These are phyloP conservation scores for Moelleriella libera DNA, from an alignment of 2,329 filamentous ascomycete genomes.

Conservation along the genomic window DNA sequence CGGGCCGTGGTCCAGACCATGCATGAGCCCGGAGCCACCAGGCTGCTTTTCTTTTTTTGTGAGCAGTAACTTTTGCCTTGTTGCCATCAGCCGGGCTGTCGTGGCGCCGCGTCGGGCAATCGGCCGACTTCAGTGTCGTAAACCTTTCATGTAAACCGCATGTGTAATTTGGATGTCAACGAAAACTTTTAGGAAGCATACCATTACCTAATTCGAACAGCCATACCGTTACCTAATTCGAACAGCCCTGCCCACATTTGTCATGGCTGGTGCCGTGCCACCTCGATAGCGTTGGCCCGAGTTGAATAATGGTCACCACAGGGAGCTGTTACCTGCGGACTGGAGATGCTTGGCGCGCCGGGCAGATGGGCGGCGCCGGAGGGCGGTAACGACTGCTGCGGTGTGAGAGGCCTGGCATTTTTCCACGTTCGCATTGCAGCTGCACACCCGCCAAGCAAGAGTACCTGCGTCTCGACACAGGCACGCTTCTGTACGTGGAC, in stretches of 20 bases:
- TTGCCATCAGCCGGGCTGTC: not conserved
- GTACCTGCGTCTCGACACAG: not conserved
- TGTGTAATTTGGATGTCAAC: not conserved
- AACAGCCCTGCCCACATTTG: no score
- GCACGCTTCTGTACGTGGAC: no score
- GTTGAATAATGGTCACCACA: not conserved
- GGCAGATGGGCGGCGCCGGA: not conserved
- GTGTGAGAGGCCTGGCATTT: not conserved
- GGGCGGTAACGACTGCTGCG: no score
- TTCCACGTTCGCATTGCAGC: not conserved
- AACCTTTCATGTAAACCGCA: not conserved
- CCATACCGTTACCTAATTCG: not conserved
- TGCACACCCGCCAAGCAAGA: not conserved
- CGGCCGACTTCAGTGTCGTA: not conserved
- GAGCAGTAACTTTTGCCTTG: not conserved
- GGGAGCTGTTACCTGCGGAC: not conserved
- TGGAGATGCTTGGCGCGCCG: not conserved
- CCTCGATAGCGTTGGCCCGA: not conserved
- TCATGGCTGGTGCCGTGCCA: not conserved
- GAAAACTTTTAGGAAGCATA: not conserved
- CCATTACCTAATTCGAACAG: not conserved
- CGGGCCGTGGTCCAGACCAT: not conserved
- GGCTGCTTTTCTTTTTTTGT: not conserved
- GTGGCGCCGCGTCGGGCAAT: not conserved
- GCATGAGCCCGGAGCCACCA: not conserved